Conservation (phyloP, 148 eudicot species). For the Limonium bicolor region DNA sequence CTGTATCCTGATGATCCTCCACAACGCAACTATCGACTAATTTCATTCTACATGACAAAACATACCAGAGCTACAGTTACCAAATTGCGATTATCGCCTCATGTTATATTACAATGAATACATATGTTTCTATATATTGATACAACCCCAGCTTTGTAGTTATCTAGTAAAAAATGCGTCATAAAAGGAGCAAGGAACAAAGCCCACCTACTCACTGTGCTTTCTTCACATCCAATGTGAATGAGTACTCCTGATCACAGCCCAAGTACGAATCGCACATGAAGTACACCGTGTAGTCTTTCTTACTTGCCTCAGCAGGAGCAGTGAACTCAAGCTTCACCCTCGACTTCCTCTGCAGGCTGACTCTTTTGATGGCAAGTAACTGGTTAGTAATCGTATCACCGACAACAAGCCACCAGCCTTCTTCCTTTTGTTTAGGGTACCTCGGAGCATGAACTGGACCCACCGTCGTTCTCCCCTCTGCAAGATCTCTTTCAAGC, state of each 20-base stretch:
- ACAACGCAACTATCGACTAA: too few relatives aligned
- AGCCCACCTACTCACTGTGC: too few relatives aligned
- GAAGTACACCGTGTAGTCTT: not conserved
- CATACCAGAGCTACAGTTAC: too few relatives aligned
- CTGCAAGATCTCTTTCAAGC: slow-evolving; percentile 52
- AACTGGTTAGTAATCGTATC: slow-evolving; percentile 59
- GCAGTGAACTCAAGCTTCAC: slow-evolving; percentile 36
- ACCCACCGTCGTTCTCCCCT: slow-evolving; percentile 57
- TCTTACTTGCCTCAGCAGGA: not conserved
- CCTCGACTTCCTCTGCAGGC: slow-evolving; percentile 59
- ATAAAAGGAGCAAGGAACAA: too few relatives aligned
- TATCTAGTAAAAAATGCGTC: too few relatives aligned
- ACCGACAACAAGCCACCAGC: slow-evolving; percentile 89
- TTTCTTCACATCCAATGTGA: not conserved
- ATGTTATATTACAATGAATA: too few relatives aligned
- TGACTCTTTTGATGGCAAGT: slow-evolving; percentile 69
- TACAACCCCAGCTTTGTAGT: too few relatives aligned
- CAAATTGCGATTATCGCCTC: too few relatives aligned
- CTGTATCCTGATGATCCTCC: too few relatives aligned
- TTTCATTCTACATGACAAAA: too few relatives aligned
- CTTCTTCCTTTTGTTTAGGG: slow-evolving; percentile 71
- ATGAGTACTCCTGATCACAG: slow-evolving; percentile 1
- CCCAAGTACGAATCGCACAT: slow-evolving; percentile 3
- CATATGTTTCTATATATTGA: too few relatives aligned
- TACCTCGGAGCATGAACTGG: slow-evolving; percentile 63